A percentile compares a stretch with the other conserved stretches of the same genome.
Conservation (phyloP, 139 green algal species). For the Picochlorum costavermella region DNA sequence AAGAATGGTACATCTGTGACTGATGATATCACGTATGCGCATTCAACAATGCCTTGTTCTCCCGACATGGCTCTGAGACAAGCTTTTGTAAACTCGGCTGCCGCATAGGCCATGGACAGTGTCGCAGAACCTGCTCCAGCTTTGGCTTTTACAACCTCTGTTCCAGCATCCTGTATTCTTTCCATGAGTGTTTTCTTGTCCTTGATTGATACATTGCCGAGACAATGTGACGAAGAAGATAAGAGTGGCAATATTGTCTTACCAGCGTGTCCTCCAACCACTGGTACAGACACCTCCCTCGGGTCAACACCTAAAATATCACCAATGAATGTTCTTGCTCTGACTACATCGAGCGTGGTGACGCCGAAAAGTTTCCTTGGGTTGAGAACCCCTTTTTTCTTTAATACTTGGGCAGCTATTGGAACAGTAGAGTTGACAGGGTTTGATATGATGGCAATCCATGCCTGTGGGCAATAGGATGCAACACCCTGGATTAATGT, state of each 20-base stretch:
- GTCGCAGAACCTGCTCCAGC: slow-evolving; percentile 85
- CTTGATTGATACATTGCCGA: slow-evolving; percentile 29
- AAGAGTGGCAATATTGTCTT: slow-evolving; percentile 92
- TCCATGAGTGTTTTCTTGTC: slow-evolving; percentile 48
- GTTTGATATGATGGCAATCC: slow-evolving; percentile 95
- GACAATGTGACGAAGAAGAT: slow-evolving; percentile 43
- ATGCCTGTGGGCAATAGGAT: slow-evolving; percentile 62
- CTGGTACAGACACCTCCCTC: slow-evolving; percentile 74
- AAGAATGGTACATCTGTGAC: slow-evolving; percentile 57
- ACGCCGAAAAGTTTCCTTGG: slow-evolving; percentile 85
- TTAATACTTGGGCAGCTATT: slow-evolving; percentile 89
- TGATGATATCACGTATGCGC: slow-evolving; percentile 56
- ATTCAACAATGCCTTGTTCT: slow-evolving; percentile 68
- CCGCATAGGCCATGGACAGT: slow-evolving; percentile 92
- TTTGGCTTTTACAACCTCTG: slow-evolving; percentile 93
- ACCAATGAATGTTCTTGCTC: slow-evolving; percentile 81
- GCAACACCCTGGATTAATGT: slow-evolving; percentile 52
- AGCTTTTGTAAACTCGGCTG: slow-evolving; percentile 61
- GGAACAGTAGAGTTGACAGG: slow-evolving; percentile 99
- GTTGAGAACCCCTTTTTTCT: slow-evolving; percentile 76
- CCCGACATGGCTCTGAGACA: slow-evolving; percentile 67
- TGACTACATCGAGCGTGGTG: slow-evolving; percentile 88
- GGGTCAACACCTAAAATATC: slow-evolving; percentile 54
- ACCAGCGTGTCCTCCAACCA: slow-evolving; percentile 82
- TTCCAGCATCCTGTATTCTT: slow-evolving; percentile 94